These are phyloP conservation scores for Penicillium cinerascens DNA, from an alignment of 495 filamentous ascomycete genomes.

Conservation along the genomic window DNA sequence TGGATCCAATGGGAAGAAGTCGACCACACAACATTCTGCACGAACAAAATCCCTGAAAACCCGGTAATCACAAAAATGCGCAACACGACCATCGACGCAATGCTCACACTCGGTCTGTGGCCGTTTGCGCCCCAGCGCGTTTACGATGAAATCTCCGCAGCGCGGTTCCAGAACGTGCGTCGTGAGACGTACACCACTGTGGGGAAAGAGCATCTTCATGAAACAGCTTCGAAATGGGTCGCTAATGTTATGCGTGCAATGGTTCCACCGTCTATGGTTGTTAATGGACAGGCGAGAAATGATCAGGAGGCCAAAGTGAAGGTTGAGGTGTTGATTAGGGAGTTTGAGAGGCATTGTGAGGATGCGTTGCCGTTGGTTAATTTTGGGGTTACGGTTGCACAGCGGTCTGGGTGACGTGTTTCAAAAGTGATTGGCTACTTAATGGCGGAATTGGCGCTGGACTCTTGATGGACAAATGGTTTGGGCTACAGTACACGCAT, in stretches of 20 bases:
- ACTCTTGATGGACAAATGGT: background rate
- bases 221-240: conserved; percentile 13
- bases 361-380: conserved; percentile 16
- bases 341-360: conserved; percentile 14
- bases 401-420: conserved; percentile 6
- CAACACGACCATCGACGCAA: conserved; percentile 7
- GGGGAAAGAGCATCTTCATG: conserved; percentile 11
- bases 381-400: conserved; percentile 19
- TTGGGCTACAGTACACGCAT: background rate
- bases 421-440: background rate
- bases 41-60: conserved; percentile 6
- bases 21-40: conserved; percentile 20
- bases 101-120: conserved; percentile 14
- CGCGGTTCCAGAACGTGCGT: conserved; percentile 7
- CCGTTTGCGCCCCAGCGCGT: conserved; percentile 13
- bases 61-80: conserved; percentile 10
- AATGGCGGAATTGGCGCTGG: background rate
- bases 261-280: conserved; percentile 14
- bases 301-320: conserved; percentile 10
- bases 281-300: conserved; percentile 11
- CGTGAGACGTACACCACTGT: conserved; percentile 12
- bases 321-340: conserved; percentile 18
- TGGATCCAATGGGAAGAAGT: conserved; percentile 39
- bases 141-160: conserved; percentile 3
- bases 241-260: conserved; percentile 14